Base-by-base conservation (phyloP, 2,329 filamentous ascomycete genomes). In the Curvularia sp. region DNA sequence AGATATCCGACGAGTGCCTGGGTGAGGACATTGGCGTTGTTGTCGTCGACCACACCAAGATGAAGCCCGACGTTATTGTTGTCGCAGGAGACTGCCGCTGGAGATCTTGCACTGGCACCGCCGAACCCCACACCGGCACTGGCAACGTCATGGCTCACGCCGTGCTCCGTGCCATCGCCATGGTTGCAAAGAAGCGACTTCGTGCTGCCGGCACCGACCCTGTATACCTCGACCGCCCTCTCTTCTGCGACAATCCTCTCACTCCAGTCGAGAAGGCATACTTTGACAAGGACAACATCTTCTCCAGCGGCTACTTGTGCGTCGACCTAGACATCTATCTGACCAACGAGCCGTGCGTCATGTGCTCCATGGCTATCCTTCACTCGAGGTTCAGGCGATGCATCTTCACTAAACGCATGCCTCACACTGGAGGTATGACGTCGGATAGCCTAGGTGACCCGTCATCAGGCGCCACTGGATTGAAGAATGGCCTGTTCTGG, bases 281-380 rank as follows among this genome's bases (percentile, higher is more conserved):
- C 61, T 91, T 87, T 70, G 80, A 82, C 48, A 80, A 66, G 34
- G 70, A 86, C 68, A 87, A 88, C 68, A 89, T 89, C 70, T 85
- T 83, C 64, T 84, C 86, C 30, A 91, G 92, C 66, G 94, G 94
- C 52, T 99, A 99, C 75, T 87, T 99, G 19, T 98, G 94, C 79
- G 92, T 96, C 66, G 91, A 92, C 53, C 84, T 99, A 28, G 94
- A 98, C 77, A 86, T 99, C 55, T 98, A 97, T 79, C 83, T 96
- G 60, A 97, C 93, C 2, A 93, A 98, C 73, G 95, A 99, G 79
- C 95, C 95, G 5, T 99, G 95, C 74, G 86, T 96, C 59, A 96
- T 96, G 86, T 99, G 95, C 79, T 92, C 91, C 34, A 98, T 98
- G 95, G 95, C 92, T 1, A 90, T 98, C 67, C 83, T 98, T 21